Conservation (phyloP, 2,329 filamentous ascomycete genomes). For the Malbranchea zuffiana region DNA sequence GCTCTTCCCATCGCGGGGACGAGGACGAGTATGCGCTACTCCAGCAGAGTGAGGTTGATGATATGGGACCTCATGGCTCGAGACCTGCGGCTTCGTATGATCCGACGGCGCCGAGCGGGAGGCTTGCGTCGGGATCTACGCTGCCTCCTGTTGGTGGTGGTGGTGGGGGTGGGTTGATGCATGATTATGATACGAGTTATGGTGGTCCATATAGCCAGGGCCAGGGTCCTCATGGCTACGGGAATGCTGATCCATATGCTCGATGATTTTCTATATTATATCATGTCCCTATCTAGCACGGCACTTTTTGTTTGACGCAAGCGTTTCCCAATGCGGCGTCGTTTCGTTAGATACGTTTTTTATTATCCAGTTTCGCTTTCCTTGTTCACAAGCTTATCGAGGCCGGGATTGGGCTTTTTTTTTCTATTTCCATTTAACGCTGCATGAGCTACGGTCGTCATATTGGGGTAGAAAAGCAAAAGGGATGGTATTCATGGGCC, state of each 20-base stretch:
- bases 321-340: too few relatives aligned
- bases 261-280: slow-evolving; percentile 6
- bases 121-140: slow-evolving; percentile 9
- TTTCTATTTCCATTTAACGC: too few relatives aligned
- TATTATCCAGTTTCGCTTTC: background rate
- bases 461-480: too few relatives aligned
- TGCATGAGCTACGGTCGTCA: too few relatives aligned
- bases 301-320: too few relatives aligned
- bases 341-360: background rate
- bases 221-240: slow-evolving; percentile 7
- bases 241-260: slow-evolving; percentile 8
- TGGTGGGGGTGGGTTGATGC: slow-evolving; percentile 24
- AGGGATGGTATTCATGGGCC: too few relatives aligned
- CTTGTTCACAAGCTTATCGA: background rate
- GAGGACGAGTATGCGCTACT: slow-evolving; percentile 44
- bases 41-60: slow-evolving; percentile 37
- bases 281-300: background rate
- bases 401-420: background rate
- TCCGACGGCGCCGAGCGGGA: slow-evolving; percentile 21
- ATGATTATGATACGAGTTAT: slow-evolving; percentile 35
- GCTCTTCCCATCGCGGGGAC: slow-evolving; percentile 34
- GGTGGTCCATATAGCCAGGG: slow-evolving; percentile 27
- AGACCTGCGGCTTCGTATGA: slow-evolving; percentile 31
- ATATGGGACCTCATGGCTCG: slow-evolving; percentile 28
- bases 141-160: slow-evolving; percentile 19